phyloP scores from a whole-genome alignment of 352 stramenopile genomes.

The Bremia lactucae region DNA sequence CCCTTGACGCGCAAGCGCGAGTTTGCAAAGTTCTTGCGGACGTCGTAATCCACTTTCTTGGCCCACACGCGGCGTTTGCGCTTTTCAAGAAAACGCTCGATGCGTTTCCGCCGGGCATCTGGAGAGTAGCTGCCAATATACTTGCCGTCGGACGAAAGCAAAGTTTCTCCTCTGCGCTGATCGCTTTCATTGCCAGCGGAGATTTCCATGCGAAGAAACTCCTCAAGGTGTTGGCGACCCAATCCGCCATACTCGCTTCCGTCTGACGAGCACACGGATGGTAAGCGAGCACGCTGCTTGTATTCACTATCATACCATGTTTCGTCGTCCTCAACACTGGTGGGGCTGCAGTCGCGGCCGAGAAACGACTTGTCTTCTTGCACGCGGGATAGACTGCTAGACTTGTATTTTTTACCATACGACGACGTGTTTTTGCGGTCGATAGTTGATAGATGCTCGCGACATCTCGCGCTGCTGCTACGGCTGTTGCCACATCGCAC shows the following conservation, averaged over 20 bases:
- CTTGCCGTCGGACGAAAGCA: slow-evolving; percentile 27
- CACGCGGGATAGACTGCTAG: slow-evolving; percentile 43
- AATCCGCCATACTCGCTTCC: slow-evolving; percentile 65
- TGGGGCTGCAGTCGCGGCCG: slow-evolving; percentile 53
- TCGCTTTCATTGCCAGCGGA: slow-evolving; percentile 57
- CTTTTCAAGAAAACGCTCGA: slow-evolving; percentile 88
- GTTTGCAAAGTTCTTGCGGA: slow-evolving; percentile 98
- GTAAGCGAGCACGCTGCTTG: slow-evolving; percentile 52
- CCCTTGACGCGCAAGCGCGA: slow-evolving; percentile 95
- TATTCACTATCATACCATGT: slow-evolving; percentile 60
- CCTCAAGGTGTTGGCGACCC: slow-evolving; percentile 58
- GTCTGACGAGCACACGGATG: slow-evolving; percentile 69
- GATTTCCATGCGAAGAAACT: slow-evolving; percentile 78
- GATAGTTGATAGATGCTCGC: slow-evolving; percentile 19
- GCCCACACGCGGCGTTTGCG: slow-evolving; percentile 89
- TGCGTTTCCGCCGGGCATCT: slow-evolving; percentile 71
- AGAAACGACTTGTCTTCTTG: slow-evolving; percentile 45
- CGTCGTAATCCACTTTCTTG: slow-evolving; percentile 98
- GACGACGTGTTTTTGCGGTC: slow-evolving; percentile 20
- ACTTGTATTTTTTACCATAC: slow-evolving; percentile 35
- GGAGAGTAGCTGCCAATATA: slow-evolving; percentile 87
- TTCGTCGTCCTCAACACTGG: slow-evolving; percentile 52
- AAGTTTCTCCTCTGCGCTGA: slow-evolving; percentile 18
- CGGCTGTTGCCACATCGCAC: slow-evolving; percentile 20
- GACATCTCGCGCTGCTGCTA: slow-evolving; percentile 18